Base-by-base conservation (phyloP, 1,139 yeast genomes). In the Yamadazyma friedrichii region DNA sequence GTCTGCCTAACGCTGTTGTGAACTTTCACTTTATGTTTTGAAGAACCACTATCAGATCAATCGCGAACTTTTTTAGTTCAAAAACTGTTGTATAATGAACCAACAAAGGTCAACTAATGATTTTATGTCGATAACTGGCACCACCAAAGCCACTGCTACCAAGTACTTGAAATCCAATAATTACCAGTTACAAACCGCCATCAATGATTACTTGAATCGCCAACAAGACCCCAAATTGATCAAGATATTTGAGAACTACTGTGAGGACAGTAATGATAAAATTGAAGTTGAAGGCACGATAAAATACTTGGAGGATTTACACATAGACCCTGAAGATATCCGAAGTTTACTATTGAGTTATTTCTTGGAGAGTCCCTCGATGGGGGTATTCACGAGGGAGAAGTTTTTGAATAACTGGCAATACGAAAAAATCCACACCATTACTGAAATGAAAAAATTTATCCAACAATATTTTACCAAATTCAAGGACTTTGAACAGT, bases 211-310 rank as follows among this genome's bases (percentile, higher is more conserved):
- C 26, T 34, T 51, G 5, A 45, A 42, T 10, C 32, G 44, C 27
- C 43, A 47, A 29, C 37, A 35, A 9, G 57, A 56, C 36, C 44
- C 55, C 4, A 47, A 53, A 20, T 50, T 71, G 34, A 47, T 49
- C 27, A 37, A 43, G 5, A 31, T 64, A n/a, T 72, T 54, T 45
- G 57, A 65, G 24, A 49, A 55, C 40, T 68, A 67, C 44, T 52
- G 54, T 33, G 74, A 73, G 43, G 74, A 72, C 43, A 46, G 60
- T 1, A 42, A 46, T 2, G 52, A 59, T 16, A 47, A 49, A 2
- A 72, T 70, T 27, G 93, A 82, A 28, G 73, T 85, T 22, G 93
- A 88, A 44, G 97, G 96, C 0, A 84, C 96, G 0, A 62, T 91
- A 15, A 52, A 58, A 34, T 86, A 83, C 52, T 66, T 88, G 33